Base-by-base conservation (phyloP, 495 filamentous ascomycete genomes). In the Tetracladium marchalianum region DNA sequence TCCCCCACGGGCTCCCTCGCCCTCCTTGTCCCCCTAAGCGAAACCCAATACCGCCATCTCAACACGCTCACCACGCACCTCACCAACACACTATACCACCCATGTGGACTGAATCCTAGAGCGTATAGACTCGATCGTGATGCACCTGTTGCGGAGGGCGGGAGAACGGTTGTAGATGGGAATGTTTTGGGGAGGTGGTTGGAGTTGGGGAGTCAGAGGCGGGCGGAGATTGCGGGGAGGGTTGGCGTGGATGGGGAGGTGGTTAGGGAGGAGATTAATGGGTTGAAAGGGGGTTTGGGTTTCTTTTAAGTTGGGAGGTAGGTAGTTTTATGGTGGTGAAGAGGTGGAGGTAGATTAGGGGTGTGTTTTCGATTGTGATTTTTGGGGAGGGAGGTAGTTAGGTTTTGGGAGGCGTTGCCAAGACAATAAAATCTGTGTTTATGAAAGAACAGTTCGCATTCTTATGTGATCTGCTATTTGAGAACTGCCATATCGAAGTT, bases 1-100 rank as follows among this genome's bases (percentile, higher is more conserved):
- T 76, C 85, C 7, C 81, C 80, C 5, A 83, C 85, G 3, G 92
- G 92, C 51, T 69, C 78, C 27, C 62, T 97, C 31, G 76, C 84
- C 13, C 73, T 92, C 33, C 69, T 98, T 11, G 83, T 84, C 0
- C 76, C 88, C 4, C 71, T 97, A 10, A 65, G 82, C 1, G 89
- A 96, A 65, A 67, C 85, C 13, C 67, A 79, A 12, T 95, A 95
- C 64, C 85, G 90, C 15, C 80, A 88, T 0, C 72, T 98, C 13
- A 81, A 77, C 9, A 82, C 84, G n/a, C 69, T 98, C 8, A 79
- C 88, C 32, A 82, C 77, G 2, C 87, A 94, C 54, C 69, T 98
- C 4, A 72, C 76, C 7, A 86, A 77, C 47, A 75, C 80, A 0
- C 75, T 96, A 10, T 82, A 86, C 39, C 83, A 87, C 56, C 62